Conservation (phyloP, 163 green algal species). For the Scenedesmus sp. region DNA sequence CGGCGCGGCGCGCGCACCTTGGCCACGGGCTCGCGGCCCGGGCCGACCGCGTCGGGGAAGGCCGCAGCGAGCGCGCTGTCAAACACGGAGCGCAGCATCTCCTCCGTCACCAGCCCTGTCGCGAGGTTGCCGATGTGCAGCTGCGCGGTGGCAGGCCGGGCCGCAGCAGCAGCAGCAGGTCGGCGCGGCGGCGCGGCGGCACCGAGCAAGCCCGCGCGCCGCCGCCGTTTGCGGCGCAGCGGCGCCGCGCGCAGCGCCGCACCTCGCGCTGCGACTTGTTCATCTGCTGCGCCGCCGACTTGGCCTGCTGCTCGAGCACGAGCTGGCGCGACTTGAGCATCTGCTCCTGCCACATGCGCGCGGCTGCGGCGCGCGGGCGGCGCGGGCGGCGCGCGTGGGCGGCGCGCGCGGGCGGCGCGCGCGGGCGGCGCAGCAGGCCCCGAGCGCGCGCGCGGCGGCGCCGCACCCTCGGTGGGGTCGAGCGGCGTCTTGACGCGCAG, state of each 20-base stretch:
- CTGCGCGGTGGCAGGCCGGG: constrained; percentile 42
- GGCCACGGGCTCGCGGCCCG: constrained; percentile 18
- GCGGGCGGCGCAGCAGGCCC: no score
- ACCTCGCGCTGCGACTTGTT: constrained; percentile 88
- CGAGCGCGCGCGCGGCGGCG: no score
- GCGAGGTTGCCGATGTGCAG: constrained; percentile 89
- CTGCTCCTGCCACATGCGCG: constrained; percentile 84
- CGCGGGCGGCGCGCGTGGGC: no score
- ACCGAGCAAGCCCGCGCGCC: no score
- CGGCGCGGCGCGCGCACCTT: background rate
- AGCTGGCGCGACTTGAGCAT: constrained; percentile 82
- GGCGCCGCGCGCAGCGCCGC: background rate
- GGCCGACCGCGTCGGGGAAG: constrained; percentile 64
- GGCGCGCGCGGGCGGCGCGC: no score
- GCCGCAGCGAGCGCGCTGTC: constrained; percentile 83
- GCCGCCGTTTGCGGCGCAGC: background rate
- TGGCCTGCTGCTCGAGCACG: constrained; percentile 88
- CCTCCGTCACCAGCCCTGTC: constrained; percentile 74
- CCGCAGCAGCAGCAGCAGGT: background rate
- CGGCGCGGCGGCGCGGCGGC: background rate
- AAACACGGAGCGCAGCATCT: constrained; percentile 84
- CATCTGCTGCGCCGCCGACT: constrained; percentile 72
- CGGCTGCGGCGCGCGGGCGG: constrained; percentile 1
- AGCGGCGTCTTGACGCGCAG: constrained; percentile 16
- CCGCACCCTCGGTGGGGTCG: constrained; percentile 28